A percentile compares a stretch with the other conserved stretches of the same genome.
These are phyloP conservation scores for Ajuga reptans DNA, from an alignment of 305 asterid genomes.

Conservation along the genomic window DNA sequence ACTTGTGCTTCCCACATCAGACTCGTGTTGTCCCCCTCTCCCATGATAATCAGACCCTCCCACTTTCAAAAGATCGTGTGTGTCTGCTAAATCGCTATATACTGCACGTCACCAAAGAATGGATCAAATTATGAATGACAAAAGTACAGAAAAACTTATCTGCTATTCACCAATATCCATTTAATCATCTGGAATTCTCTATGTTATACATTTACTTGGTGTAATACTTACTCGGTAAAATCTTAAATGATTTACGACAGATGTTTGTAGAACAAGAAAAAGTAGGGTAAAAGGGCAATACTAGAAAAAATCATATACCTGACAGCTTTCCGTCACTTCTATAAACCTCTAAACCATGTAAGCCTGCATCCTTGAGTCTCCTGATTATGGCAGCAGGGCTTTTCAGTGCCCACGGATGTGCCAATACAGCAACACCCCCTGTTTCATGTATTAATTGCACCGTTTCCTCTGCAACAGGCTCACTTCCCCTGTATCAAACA, in stretches of 20 bases:
- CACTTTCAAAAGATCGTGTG: constrained; percentile 62
- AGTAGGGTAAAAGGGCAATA: not conserved
- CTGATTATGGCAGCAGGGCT: constrained; percentile 57
- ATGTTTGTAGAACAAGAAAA: not conserved
- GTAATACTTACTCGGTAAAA: too few relatives aligned
- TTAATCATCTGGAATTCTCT: too few relatives aligned
- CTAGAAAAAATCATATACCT: constrained; percentile 28
- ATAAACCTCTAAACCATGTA: constrained; percentile 78
- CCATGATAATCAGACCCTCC: constrained; percentile 98
- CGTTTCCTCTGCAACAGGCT: constrained; percentile 76
- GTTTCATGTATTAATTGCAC: constrained; percentile 69
- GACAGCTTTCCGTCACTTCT: constrained; percentile 87
- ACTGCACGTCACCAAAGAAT: constrained; percentile 36
- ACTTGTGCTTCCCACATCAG: constrained; percentile 71
- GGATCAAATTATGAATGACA: not conserved
- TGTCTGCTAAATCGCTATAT: constrained; percentile 72
- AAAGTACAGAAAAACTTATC: not conserved
- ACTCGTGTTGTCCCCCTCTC: constrained; percentile 73
- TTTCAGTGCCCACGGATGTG: constrained; percentile 97
- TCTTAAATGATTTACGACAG: too few relatives aligned
- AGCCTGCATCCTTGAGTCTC: constrained; percentile 71
- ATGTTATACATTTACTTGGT: too few relatives aligned
- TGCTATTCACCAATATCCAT: too few relatives aligned
- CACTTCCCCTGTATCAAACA: constrained; percentile 61
- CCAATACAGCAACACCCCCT: constrained; percentile 87